Base-by-base conservation (phyloP, 2,329 filamentous ascomycete species). In the Stagonosporopsis rhizophila region DNA sequence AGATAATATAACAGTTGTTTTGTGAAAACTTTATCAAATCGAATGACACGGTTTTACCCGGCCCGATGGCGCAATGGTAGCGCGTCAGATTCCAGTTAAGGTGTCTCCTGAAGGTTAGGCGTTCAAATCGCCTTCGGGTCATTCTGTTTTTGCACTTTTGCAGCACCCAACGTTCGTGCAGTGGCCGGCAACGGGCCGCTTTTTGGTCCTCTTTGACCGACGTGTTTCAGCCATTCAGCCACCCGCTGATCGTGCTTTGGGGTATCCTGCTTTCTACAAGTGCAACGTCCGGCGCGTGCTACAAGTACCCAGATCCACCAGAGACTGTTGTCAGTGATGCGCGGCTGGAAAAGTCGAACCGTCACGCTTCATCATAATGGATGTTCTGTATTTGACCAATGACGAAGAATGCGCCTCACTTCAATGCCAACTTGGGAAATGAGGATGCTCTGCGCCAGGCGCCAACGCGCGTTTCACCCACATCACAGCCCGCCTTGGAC, bases 391-490 rank as follows among this genome's bases (percentile, higher is more conserved):
- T 32, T 15, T 14, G 30, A 5, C 8, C 23, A 37, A 27, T 30
- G 17, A 46, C 30, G 23, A 25, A 27, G n/a, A 41, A 22, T 50
- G 41, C 42, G 41, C 41, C 28, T 40, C 41, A 34, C 15, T 35
- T 14, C 35, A 42, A 27, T 45, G 27, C 27, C 37, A 38, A 37
- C 22, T 15, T 53, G 44, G 50, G 55, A 58, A 53, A 58, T 58
- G 55, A 58, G 25, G 49, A 58, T 58, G 55, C 23, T 17, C 49
- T 32, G 55, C 53, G 53, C 55, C 49, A 58, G 44, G 41, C 49
- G 44, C 40, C 45, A 58, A 57, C 56, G 51, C 65, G 58, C 49
- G 66, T 69, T 68, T 69, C 65, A 68, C 44, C 56, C 25, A 52
- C 53, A 32, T 51, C 52, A 54, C 54, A 56, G 52, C 37, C 54